These are phyloP conservation scores for Parafenestella ontariensis DNA, from an alignment of 2,329 filamentous ascomycete genomes.

Conservation along the genomic window DNA sequence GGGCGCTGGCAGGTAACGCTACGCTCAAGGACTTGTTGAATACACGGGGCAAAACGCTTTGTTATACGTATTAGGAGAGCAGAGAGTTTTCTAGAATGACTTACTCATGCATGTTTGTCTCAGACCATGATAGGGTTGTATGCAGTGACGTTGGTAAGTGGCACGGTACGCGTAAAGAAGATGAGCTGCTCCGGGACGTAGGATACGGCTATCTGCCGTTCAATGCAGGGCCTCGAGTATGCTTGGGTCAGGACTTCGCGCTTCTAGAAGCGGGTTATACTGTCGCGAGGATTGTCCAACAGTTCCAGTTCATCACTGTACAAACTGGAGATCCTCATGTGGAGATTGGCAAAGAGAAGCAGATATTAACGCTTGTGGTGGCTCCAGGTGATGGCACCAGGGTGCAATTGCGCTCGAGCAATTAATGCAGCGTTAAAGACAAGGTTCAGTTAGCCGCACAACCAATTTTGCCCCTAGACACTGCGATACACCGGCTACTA, in stretches of 20 bases:
- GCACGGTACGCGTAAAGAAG: slow-evolving; percentile 43
- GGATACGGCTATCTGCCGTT: slow-evolving; percentile 42
- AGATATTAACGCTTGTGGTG: slow-evolving; percentile 19
- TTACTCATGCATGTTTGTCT: no score
- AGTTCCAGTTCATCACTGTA: slow-evolving; percentile 18
- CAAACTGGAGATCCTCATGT: slow-evolving; percentile 4
- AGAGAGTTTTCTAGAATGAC: not conserved
- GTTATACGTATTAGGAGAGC: slow-evolving; percentile 27
- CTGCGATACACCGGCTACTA: no score
- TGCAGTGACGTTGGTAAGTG: no score
- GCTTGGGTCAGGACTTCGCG: slow-evolving; percentile 41
- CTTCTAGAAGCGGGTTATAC: slow-evolving; percentile 36
- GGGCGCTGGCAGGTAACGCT: slow-evolving; percentile 33
- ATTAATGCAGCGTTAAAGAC: no score
- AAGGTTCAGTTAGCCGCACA: no score
- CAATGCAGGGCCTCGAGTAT: slow-evolving; percentile 38
- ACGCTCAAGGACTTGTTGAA: slow-evolving; percentile 41
- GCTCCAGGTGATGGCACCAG: slow-evolving; percentile 17
- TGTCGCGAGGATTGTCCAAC: slow-evolving; percentile 31
- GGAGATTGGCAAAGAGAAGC: slow-evolving; percentile 14
- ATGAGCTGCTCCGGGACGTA: slow-evolving; percentile 15
- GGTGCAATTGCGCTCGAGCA: not conserved
- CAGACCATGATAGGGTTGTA: no score
- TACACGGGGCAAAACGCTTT: slow-evolving; percentile 24
- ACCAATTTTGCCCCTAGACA: no score